phyloP scores from a whole-genome alignment of 176 grass and related monocot genomes.

The Chloris gayana region DNA sequence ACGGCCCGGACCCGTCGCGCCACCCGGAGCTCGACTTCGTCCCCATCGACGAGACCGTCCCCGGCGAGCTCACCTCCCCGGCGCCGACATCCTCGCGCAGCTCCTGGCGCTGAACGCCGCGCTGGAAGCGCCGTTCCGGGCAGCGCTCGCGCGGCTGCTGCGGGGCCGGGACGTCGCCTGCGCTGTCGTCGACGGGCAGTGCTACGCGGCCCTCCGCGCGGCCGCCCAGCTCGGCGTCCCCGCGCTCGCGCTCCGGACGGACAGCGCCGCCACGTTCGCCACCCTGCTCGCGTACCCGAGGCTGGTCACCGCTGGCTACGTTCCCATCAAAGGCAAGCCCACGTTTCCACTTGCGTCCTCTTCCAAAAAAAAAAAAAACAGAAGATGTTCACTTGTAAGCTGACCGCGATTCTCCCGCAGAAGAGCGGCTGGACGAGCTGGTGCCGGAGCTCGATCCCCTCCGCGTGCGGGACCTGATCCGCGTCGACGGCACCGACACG shows the following conservation, averaged over 20 bases:
- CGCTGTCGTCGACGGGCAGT: constrained; percentile 22
- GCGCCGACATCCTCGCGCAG: neutral
- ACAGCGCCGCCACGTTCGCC: constrained; percentile 7
- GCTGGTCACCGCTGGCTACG: neutral
- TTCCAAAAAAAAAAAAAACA: too few species aligned
- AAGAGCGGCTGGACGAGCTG: neutral
- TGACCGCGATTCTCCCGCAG: neutral
- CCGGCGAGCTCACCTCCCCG: neutral
- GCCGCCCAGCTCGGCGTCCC: neutral
- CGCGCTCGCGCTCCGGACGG: neutral
- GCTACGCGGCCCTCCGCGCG: neutral
- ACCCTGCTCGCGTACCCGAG: neutral
- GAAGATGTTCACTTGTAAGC: too few species aligned
- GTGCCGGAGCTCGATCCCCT: neutral
- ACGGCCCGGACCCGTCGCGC: constrained; percentile 28
- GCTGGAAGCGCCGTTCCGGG: constrained; percentile 1
- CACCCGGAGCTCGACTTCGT: constrained; percentile 38
- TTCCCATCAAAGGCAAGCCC: constrained; percentile 10
- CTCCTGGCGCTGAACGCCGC: neutral
- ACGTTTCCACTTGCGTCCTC: neutral
- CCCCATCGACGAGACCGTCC: constrained; percentile 17
- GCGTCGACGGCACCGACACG: neutral
- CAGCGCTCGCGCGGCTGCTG: neutral
- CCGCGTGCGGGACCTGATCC: constrained; percentile 19
- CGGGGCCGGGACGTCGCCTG: neutral